Conservation (phyloP, 2,329 filamentous ascomycete species). For the Aspergillus novofumigatus region DNA sequence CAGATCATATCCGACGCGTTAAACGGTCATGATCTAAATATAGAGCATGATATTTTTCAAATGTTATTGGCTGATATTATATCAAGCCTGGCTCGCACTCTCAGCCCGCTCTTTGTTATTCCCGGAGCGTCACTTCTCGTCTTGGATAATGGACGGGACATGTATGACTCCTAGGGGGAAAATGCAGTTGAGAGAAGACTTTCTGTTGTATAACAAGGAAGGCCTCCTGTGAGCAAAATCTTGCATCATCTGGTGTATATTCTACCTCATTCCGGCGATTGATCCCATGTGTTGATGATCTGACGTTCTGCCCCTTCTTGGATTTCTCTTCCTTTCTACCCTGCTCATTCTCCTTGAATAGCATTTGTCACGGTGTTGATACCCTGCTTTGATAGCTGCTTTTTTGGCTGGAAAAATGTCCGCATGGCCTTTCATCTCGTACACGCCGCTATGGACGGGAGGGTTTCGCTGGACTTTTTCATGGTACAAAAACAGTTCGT, state of each 20-base stretch:
- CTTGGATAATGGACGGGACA: not conserved
- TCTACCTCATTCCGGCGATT: slow-evolving; percentile 18
- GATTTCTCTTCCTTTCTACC: slow-evolving; percentile 6
- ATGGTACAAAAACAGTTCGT: slow-evolving; percentile 1
- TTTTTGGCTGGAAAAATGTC: slow-evolving; percentile 9
- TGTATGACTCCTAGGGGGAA: not conserved
- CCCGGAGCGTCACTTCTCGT: not conserved
- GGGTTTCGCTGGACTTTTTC: not conserved
- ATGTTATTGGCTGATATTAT: not conserved
- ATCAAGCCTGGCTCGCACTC: not conserved
- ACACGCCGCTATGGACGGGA: slow-evolving; percentile 4
- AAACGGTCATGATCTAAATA: not conserved
- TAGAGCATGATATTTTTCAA: not conserved
- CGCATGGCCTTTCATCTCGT: slow-evolving; percentile 1
- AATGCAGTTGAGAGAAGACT: not conserved
- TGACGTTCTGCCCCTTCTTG: slow-evolving; percentile 23
- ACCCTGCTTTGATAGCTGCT: slow-evolving; percentile 35
- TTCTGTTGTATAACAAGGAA: slow-evolving; percentile 17
- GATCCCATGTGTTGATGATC: slow-evolving; percentile 31
- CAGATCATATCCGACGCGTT: not conserved
- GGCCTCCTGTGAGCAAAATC: slow-evolving; percentile 7
- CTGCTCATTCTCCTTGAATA: slow-evolving; percentile 20
- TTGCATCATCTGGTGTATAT: slow-evolving; percentile 22
- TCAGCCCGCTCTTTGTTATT: not conserved
- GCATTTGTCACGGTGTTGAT: slow-evolving; percentile 43